phyloP scores from a whole-genome alignment of 2,329 filamentous ascomycete genomes.

The Talaromyces sp. region DNA sequence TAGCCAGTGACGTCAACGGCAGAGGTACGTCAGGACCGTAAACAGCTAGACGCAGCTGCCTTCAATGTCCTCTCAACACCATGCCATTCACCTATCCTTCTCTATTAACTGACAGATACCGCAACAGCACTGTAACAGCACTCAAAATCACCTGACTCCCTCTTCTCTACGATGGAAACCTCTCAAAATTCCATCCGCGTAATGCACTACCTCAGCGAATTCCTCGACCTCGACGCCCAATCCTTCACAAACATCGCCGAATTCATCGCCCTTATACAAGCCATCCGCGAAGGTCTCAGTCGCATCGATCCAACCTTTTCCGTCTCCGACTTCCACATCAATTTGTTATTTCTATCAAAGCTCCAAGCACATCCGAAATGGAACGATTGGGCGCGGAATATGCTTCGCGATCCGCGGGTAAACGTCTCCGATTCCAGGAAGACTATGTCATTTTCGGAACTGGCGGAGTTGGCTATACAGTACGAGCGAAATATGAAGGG shows the following conservation, averaged over 20 bases:
- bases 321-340: constrained; percentile 27
- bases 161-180: constrained; percentile 20
- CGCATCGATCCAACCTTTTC: constrained; percentile 26
- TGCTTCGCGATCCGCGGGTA: constrained; percentile 26
- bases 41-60: background rate
- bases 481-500: constrained; percentile 21
- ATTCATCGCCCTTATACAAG: constrained; percentile 28
- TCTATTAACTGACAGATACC: background rate
- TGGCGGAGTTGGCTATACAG: constrained; percentile 23
- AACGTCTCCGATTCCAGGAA: constrained; percentile 21
- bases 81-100: no score
- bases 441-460: constrained; percentile 24
- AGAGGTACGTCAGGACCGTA: background rate
- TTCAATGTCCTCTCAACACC: background rate
- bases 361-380: constrained; percentile 26
- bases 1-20: constrained; percentile 4
- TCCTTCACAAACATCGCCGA: constrained; percentile 26
- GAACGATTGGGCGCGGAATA: constrained; percentile 25
- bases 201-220: constrained; percentile 29
- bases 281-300: constrained; percentile 27
- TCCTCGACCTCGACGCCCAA: constrained; percentile 27
- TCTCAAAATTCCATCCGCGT: constrained; percentile 28
- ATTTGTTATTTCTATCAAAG: constrained; percentile 27
- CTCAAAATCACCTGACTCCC: background rate
- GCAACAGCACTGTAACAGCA: background rate